Evolutionary conservation across 352 stramenopile species (phyloP).

Genomic region (Phytophthora pistaciae): DNA sequence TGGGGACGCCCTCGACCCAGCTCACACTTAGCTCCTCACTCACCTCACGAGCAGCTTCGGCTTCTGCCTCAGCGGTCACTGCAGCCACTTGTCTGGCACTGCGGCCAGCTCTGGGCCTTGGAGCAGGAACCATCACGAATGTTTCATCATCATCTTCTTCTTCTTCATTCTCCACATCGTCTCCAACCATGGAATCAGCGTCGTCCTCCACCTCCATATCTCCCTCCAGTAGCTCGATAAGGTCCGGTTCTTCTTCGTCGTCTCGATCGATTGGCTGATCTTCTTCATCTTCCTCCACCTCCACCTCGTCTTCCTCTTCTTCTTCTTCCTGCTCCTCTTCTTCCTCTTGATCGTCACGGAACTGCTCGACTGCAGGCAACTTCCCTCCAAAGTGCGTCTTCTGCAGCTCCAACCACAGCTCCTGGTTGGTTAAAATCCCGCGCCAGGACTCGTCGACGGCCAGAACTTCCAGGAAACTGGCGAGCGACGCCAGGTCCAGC

Average conservation of each 20-base stretch:
- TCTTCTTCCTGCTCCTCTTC: conserved; percentile 29
- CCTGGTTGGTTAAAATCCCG: conserved; percentile 24
- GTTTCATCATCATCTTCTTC: conserved; percentile 22
- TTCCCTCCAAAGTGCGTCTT: conserved; percentile 33
- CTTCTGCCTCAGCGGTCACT: background rate
- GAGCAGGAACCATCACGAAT: background rate
- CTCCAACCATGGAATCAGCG: conserved; percentile 27
- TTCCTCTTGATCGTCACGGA: conserved; percentile 28
- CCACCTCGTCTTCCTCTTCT: conserved; percentile 29
- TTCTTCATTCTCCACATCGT: conserved; percentile 22
- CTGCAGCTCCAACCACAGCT: conserved; percentile 39
- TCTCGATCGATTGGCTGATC: background rate
- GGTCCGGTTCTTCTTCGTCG: conserved; percentile 19
- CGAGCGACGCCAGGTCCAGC: conserved; percentile 37
- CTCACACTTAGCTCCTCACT: background rate
- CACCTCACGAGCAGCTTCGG: conserved; percentile 9
- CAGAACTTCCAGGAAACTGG: conserved; percentile 44
- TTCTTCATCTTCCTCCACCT: conserved; percentile 13
- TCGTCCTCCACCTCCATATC: conserved; percentile 26
- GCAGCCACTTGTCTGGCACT: background rate
- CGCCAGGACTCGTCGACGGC: conserved; percentile 32
- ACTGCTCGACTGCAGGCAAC: conserved; percentile 26
- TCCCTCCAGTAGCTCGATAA: conserved; percentile 31
- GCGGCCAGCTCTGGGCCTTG: conserved; percentile 1
- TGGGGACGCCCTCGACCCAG: conserved; percentile 31